phyloP scores from a whole-genome alignment of 2,329 filamentous ascomycete species.

The Onygenales sp. region DNA sequence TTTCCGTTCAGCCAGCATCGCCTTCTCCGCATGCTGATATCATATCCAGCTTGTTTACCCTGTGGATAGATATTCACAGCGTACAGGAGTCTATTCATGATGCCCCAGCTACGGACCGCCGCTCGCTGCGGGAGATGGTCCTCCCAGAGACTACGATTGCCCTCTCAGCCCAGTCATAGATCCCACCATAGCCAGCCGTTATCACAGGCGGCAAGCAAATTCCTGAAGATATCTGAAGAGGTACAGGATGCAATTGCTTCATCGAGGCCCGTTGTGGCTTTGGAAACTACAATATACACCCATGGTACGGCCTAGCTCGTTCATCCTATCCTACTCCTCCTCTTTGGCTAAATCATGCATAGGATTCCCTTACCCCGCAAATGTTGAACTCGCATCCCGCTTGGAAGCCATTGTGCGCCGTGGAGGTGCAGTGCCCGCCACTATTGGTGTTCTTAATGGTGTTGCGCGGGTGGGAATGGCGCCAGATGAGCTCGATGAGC shows the following conservation, averaged over 20 bases:
- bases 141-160: background rate
- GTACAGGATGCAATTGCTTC: constrained; percentile 65
- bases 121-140: background rate
- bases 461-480: constrained; percentile 70
- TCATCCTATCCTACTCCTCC: background rate
- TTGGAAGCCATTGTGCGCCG: constrained; percentile 73
- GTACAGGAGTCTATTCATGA: background rate
- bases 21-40: no score
- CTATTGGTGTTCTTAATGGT: constrained; percentile 79
- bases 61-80: background rate
- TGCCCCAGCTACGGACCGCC: background rate
- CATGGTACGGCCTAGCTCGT: constrained; percentile 51
- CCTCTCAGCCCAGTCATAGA: background rate
- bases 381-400: constrained; percentile 64
- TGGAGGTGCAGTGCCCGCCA: constrained; percentile 78
- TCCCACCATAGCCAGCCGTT: background rate
- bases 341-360: background rate
- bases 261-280: constrained; percentile 74
- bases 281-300: constrained; percentile 96
- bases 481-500: constrained; percentile 60
- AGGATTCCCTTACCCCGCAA: constrained; percentile 64
- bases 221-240: constrained; percentile 71
- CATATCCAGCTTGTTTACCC: no score
- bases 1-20: background rate
- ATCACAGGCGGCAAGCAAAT: constrained; percentile 24